phyloP scores from a whole-genome alignment of 208 protist genomes.

The Trypanosoma brucei region DNA sequence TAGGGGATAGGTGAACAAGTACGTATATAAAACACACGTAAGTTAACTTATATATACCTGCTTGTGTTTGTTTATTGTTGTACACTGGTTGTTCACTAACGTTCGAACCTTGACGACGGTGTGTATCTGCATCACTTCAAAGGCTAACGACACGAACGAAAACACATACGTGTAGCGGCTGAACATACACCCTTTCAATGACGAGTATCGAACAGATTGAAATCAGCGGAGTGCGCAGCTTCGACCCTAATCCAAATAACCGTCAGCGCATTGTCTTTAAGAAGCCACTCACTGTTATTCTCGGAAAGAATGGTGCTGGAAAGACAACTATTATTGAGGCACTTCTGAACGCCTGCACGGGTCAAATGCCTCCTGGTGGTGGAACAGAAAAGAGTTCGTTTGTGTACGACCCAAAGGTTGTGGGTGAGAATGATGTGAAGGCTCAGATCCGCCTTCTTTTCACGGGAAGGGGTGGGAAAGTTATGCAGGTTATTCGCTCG shows the following conservation, averaged over 20 bases:
- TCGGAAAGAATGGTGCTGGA: conserved; percentile 96
- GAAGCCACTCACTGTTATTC: conserved; percentile 98
- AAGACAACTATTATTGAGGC: conserved; percentile 99
- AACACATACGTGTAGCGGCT: too few species aligned
- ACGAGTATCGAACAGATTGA: conserved; percentile 96
- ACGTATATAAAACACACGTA: too few species aligned
- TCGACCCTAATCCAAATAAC: conserved; percentile 83
- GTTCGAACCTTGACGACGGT: too few species aligned
- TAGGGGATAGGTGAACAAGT: too few species aligned
- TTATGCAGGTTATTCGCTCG: conserved; percentile 89
- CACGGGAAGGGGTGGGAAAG: conserved; percentile 69
- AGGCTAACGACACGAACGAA: too few species aligned
- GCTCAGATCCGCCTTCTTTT: conserved; percentile 96
- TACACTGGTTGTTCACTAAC: too few species aligned
- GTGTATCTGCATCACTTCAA: too few species aligned
- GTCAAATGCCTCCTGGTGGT: conserved; percentile 94
- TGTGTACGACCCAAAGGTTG: conserved; percentile 96
- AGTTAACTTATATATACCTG: too few species aligned
- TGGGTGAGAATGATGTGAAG: conserved; percentile 94
- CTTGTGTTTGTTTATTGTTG: too few species aligned
- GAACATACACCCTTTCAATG: conserved; percentile 45
- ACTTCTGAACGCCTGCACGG: conserved; percentile 95
- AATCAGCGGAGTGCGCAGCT: conserved; percentile 96
- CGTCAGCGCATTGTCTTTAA: conserved; percentile 94
- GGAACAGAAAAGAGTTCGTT: conserved; percentile 93